Evolutionary conservation across 345 rosid species (phyloP), one percentile per base, ranked within the genome.

Genomic region (Noccaea bulbosa): DNA sequence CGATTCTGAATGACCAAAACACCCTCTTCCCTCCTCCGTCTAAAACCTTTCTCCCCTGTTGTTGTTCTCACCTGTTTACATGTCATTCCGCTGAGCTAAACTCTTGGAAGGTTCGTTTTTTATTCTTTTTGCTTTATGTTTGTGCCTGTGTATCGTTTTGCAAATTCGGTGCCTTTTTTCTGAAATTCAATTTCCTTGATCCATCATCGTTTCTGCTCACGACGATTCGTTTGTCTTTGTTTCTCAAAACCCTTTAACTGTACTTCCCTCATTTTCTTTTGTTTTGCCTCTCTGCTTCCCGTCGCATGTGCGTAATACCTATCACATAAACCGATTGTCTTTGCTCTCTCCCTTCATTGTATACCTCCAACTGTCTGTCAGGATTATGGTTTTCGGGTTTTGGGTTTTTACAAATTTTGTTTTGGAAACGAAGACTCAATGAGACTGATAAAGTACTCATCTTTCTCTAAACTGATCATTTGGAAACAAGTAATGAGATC

Each of bases 1-100:
- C 5, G 67, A 51, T 33, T 71, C 44, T 16, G 6, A 72, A 43
- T 45, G 70, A 72, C 76, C 8, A 55, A 64, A 65, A 55, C 16
- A 55, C 71, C 77, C 70, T 55, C 41, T 8, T 39, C 7, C 16
- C 58, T 44, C 51, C 51, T 44, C 51, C 51, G 12, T 72, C 51
- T 72, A 46, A 56, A 71, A 73, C 49, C 39, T 16, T 48, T 46
- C 44, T 71, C 30, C n/a, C n/a, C n/a, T n/a, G n/a, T n/a, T 58
- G 33, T 17, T 17, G 24, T 14, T 50, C 52, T 17, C 12, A 17
- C 75, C n/a, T 15, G 17, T 30, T 39, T 48, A 44, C 72, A 48
- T 57, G 45, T 2, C 45, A 39, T 39, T 49, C 11, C 46, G 10
- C 67, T 57, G 1, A 58, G 41, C 33, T 57, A 2, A 58, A 50